Base-by-base conservation (phyloP, 768 basidiomycete species). In the Boletellus emodensis region DNA sequence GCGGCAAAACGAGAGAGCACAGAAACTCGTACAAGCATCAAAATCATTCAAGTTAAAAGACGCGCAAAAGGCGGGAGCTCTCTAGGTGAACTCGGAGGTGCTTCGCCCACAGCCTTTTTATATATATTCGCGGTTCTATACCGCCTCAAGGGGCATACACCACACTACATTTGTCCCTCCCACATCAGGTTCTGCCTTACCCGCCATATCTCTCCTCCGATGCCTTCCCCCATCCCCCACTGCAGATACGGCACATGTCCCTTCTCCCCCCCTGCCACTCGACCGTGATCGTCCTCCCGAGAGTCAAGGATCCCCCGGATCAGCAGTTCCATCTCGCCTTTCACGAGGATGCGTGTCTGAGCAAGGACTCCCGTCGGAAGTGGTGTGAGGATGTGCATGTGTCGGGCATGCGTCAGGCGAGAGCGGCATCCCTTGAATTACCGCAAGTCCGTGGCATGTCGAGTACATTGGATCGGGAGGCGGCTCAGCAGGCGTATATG, bases 111-210 rank as follows among this genome's bases (percentile, higher is more conserved):
- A 20, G 3, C 20, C 20, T 20, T 20, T 20, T 20, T 20, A n/a
- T n/a, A n/a, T n/a, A 6, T 6, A 6, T 7, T 7, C 24, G 24
- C 11, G 30, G 3, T 30, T 11, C 9, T 30, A 9, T 11, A 30
- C 11, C 30, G 7, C 6, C 5, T 11, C 30, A 9, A 7, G 11
- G 7, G 7, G 30, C 30, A 7, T 9, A 7, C 9, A 10, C 30
- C 30, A 30, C 14, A 30, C 14, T 63, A 87, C 77, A 80, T 77
- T 67, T 92, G 90, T 7, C 81, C 84, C 56, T 80, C 81, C 22
- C 93, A 74, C 90, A 93, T 91, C 64, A 96, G 66, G 70, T 95
- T 95, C 63, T 92, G 76, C 65, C 94, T 77, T 40, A 90, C 83
- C 38, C 83, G 73, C 65, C 84, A 76, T 59, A 76, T 80, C 55